These are phyloP conservation scores for Solanum clarkiae DNA, from an alignment of 257 asterid genomes.

Conservation along the genomic window DNA sequence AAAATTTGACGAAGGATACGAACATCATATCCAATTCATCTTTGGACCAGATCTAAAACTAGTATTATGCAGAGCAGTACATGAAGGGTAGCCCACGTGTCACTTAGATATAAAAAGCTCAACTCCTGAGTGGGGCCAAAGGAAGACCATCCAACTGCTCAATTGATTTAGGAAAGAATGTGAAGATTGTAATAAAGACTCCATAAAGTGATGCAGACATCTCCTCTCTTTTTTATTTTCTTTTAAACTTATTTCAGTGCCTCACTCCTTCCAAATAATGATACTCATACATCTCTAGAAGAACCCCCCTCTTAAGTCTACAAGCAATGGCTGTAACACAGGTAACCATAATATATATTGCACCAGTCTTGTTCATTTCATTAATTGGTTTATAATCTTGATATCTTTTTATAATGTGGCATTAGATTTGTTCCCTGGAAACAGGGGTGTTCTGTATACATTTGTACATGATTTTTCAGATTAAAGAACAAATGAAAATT, in stretches of 20 bases:
- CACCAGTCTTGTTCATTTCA: background rate
- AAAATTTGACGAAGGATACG: too few relatives aligned
- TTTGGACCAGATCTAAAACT: background rate
- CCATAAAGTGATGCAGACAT: background rate
- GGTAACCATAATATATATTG: background rate
- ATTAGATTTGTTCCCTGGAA: background rate
- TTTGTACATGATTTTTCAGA: background rate
- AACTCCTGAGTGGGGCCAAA: constrained; percentile 6
- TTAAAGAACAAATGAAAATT: background rate
- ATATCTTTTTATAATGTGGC: background rate
- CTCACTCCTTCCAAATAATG: background rate
- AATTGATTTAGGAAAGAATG: background rate
- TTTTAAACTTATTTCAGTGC: background rate
- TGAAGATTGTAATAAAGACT: background rate
- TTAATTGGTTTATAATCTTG: too few relatives aligned
- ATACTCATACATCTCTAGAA: background rate
- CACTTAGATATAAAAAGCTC: background rate
- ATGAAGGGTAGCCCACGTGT: background rate
- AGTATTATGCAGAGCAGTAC: background rate
- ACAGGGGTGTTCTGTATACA: background rate
- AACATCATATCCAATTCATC: too few relatives aligned
- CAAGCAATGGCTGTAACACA: background rate
- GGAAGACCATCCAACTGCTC: background rate
- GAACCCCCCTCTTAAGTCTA: background rate
- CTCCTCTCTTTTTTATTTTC: background rate